Base-by-base conservation (phyloP, 495 filamentous ascomycete species). In the Neurospora tetrasperma region DNA sequence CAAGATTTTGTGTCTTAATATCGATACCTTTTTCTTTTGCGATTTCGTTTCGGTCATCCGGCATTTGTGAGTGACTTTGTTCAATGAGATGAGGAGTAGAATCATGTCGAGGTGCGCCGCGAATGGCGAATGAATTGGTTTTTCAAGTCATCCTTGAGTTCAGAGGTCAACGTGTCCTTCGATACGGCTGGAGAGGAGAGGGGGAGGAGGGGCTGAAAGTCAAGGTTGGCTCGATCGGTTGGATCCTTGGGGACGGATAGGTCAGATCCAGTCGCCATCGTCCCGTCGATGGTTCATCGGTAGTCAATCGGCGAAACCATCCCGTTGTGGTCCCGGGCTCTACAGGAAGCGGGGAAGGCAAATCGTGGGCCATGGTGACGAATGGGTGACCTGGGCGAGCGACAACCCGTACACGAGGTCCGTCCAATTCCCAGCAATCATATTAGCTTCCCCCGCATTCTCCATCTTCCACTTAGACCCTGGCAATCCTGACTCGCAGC, bases 391-490 rank as follows among this genome's bases (percentile, higher is more conserved):
- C 23, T 31, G 48, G 54, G 23, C 16, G 12, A 62, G 23, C 16
- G 54, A 62, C 54, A 62, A 35, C 54, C 54, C 23, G 27, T 35
- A 35, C 54, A 35, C 12, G 27, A 62, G 54, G 54, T 62, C 54
- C 54, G 54, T 62, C 5, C 27, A 62, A 16, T 27, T 62, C 54
- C 14, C 27, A 62, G 54, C 6, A 62, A 62, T 27, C 54, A 62
- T 59, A 59, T 27, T 62, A 62, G 54, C 54, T 71, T 46, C 43
- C 69, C 69, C 69, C 69, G 69, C 69, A 71, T 71, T 71, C 40
- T 71, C 35, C 69, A 62, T 62, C 54, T 31, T 62, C 27, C 54
- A 62, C 54, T 31, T 62, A 6, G 54, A 62, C 54, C 54, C 54
- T 62, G 54, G 54, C 27, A 23, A 62, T 62, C 54, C 23, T 62